Percentiles rank a stretch among this genome's conserved stretches.
phyloP scores from a whole-genome alignment of 2,329 filamentous ascomycete genomes.

The Sordariomycetes sp. region DNA sequence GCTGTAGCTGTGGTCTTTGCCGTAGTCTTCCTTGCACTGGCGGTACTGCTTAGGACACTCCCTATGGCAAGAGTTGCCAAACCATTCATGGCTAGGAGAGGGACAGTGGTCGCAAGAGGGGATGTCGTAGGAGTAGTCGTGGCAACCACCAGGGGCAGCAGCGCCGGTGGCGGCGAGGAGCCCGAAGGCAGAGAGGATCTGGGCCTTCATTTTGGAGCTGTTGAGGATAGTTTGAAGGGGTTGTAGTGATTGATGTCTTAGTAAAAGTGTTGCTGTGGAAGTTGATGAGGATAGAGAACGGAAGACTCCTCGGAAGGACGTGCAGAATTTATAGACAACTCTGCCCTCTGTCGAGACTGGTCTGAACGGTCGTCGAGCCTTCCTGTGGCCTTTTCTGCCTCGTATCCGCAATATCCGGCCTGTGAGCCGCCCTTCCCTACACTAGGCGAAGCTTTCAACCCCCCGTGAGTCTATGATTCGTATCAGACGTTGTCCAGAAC shows the following conservation, averaged over 20 bases:
- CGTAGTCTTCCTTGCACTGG: background rate
- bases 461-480: too few relatives aligned
- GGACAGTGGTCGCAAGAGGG: too few relatives aligned
- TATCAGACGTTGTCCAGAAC: too few relatives aligned
- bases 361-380: too few relatives aligned
- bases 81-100: too few relatives aligned
- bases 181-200: conserved; percentile 1
- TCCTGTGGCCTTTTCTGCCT: too few relatives aligned
- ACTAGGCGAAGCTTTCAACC: too few relatives aligned
- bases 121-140: too few relatives aligned
- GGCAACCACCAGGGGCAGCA: conserved; percentile 1
- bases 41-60: background rate
- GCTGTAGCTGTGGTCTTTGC: background rate
- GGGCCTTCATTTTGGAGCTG: conserved; percentile 2
- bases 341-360: background rate
- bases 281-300: background rate
- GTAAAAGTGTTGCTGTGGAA: background rate
- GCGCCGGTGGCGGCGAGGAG: background rate
- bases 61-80: background rate
- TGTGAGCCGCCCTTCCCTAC: too few relatives aligned
- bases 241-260: background rate
- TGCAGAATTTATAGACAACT: background rate
- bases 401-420: too few relatives aligned
- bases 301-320: background rate
- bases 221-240: background rate